These are phyloP conservation scores for Talaromyces islandicus DNA, from an alignment of 2,329 filamentous ascomycete genomes.

Conservation along the genomic window DNA sequence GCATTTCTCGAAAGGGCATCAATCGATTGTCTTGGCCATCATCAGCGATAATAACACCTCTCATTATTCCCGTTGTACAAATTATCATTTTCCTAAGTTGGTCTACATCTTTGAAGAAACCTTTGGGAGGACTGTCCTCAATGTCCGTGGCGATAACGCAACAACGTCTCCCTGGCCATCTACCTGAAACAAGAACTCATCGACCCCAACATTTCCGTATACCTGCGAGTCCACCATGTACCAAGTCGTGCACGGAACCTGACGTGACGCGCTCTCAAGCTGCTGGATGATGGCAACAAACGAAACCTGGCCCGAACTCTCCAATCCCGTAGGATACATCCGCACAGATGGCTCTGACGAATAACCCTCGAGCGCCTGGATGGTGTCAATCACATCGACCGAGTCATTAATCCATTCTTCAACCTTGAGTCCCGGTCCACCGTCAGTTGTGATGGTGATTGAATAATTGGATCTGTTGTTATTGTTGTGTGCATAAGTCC, in stretches of 20 bases:
- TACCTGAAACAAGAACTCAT: slow-evolving; percentile 18
- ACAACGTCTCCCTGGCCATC: slow-evolving; percentile 12
- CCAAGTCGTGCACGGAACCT: slow-evolving; percentile 16
- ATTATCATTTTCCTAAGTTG: neutral
- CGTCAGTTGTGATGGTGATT: neutral
- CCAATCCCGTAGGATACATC: neutral
- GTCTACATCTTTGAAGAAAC: neutral
- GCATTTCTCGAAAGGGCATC: neutral
- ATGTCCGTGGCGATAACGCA: slow-evolving; percentile 11
- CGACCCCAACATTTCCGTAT: slow-evolving; percentile 16
- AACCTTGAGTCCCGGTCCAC: neutral
- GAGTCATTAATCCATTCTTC: neutral
- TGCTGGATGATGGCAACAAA: slow-evolving; percentile 12
- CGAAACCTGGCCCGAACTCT: slow-evolving; percentile 20
- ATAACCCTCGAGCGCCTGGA: neutral
- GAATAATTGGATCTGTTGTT: neutral
- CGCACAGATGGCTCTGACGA: slow-evolving; percentile 7
- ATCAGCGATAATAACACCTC: no score
- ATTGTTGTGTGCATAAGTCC: neutral
- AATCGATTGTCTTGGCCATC: no score
- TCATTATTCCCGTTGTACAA: neutral
- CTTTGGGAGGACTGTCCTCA: slow-evolving; percentile 9
- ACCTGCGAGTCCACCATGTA: slow-evolving; percentile 11
- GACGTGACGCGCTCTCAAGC: slow-evolving; percentile 8
- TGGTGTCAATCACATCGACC: neutral